Conservation (phyloP, 306 rosid species). For the Gastrolobium villosum region DNA sequence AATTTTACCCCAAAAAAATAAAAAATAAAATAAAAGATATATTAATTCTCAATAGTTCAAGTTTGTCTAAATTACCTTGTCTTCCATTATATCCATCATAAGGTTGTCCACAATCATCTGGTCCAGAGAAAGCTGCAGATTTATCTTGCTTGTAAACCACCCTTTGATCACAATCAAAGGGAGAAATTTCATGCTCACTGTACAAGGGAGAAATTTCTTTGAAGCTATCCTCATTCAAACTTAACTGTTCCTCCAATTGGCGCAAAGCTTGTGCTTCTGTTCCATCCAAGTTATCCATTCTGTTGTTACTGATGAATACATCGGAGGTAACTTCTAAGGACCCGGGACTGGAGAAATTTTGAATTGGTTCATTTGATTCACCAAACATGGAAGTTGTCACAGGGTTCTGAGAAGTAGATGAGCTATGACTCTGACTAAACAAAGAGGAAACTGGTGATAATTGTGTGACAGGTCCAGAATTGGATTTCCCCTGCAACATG, state of each 20-base stretch:
- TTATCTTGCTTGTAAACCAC: constrained; percentile 55
- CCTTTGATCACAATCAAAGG: too few species aligned
- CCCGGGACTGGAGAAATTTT: constrained; percentile 71
- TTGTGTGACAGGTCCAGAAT: constrained; percentile 56
- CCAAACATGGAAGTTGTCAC: constrained; percentile 55
- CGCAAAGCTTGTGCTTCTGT: constrained; percentile 66
- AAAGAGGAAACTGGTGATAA: constrained; percentile 59
- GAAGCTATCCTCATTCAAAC: constrained; percentile 68
- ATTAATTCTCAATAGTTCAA: constrained; percentile 30
- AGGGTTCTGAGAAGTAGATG: constrained; percentile 55
- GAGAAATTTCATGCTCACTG: too few species aligned
- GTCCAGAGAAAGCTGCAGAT: constrained; percentile 54
- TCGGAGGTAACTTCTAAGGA: constrained; percentile 78
- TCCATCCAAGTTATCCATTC: constrained; percentile 49
- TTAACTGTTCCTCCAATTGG: constrained; percentile 78
- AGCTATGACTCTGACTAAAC: constrained; percentile 56
- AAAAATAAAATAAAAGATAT: not conserved
- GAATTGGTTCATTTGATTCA: constrained; percentile 67
- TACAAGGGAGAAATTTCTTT: constrained; percentile 50
- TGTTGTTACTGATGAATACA: constrained; percentile 47
- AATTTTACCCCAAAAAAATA: not conserved
- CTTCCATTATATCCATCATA: constrained; percentile 52
- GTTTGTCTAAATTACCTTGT: constrained; percentile 62
- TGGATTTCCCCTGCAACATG: constrained; percentile 71
- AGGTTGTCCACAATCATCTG: constrained; percentile 54